Evolutionary conservation across 2,329 filamentous ascomycete species (phyloP).

Genomic region (Penicillium brasilianum): DNA sequence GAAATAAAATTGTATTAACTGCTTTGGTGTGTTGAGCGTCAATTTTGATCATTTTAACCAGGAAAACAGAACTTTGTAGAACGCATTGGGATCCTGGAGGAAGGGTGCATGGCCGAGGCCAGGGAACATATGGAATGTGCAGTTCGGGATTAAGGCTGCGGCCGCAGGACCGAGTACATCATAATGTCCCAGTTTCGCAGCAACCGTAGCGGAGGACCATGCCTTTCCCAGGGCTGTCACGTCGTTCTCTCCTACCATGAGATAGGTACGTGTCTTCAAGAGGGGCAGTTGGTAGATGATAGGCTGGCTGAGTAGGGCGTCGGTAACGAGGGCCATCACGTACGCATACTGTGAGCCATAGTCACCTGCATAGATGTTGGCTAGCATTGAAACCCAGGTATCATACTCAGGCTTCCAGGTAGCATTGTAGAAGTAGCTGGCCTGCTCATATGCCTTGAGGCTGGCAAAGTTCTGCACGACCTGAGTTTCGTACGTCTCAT

Average conservation of each 20-base stretch:
- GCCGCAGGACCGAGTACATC: slow-evolving; percentile 18
- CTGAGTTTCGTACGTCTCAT: slow-evolving; percentile 14
- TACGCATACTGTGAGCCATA: slow-evolving; percentile 19
- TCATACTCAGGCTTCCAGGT: slow-evolving; percentile 22
- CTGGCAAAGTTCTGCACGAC: slow-evolving; percentile 19
- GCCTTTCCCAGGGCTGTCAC: slow-evolving; percentile 20
- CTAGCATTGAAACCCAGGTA: slow-evolving; percentile 22
- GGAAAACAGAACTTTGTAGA: slow-evolving; percentile 15
- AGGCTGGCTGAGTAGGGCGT: slow-evolving; percentile 20
- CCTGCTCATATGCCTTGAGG: slow-evolving; percentile 20
- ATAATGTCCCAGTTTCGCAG: slow-evolving; percentile 17
- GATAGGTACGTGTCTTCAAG: slow-evolving; percentile 20
- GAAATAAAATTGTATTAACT: background rate
- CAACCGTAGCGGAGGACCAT: slow-evolving; percentile 15
- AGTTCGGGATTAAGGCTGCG: slow-evolving; percentile 20
- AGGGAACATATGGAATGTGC: slow-evolving; percentile 22
- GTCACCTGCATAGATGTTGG: slow-evolving; percentile 20
- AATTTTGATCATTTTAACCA: slow-evolving; percentile 2
- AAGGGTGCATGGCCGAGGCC: slow-evolving; percentile 25
- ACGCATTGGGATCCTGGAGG: slow-evolving; percentile 20
- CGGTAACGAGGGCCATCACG: slow-evolving; percentile 23
- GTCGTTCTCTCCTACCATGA: slow-evolving; percentile 21
- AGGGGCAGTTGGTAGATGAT: slow-evolving; percentile 20
- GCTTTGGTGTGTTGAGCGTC: background rate
- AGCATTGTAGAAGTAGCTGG: slow-evolving; percentile 19